Evolutionary conservation across 768 basidiomycete species (phyloP), one percentile per base, ranked within the genome.

Genomic region (Macrolepiota albuminosa): DNA sequence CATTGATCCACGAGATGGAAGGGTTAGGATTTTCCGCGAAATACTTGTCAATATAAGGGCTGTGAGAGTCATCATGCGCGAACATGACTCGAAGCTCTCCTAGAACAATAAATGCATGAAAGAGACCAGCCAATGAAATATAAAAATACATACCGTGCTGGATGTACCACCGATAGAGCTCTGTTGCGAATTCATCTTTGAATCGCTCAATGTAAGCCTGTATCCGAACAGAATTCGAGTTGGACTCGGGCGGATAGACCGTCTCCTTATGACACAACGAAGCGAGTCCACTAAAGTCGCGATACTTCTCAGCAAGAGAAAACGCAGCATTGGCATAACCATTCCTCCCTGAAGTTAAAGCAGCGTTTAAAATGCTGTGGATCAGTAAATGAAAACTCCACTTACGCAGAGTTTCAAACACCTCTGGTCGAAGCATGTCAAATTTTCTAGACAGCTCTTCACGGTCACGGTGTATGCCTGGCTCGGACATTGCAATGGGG

Each of bases 141-240:
- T 13, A 13, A 13, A 26, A 36, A 42, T 21, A 69, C 81, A 47
- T 58, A 90, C 93, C 91, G 63, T 95, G 87, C 64, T 93, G 90
- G 53, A 96, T 89, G 70, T 93, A 96, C 91, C 91, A 97, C 67
- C 85, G 83, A 68, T 91, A 95, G n/a, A 97, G 78, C 67, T 93
- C 88, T n/a, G 81, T 85, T 0, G 94, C 89, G 64, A 98, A 98
- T 13, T 84, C 85, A 37, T 93, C 86, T 53, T 87, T 84, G 73
- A 89, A 96, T 66, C 79, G 81, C 48, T 89, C 81, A 59, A 95
- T 84, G 71, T 94, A 97, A 5, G 71, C 69, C 66, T 87, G 82
- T 18, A 94, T 87, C 21, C 85, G 78, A 29, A 73, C 68, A 1
- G 78, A 76, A 65, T 89, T 78, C 1, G 88, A 86, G 66, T 90